Evolutionary conservation across 192 early-diverging fungal species (phyloP).

Genomic region (Podochytrium sp.): DNA sequence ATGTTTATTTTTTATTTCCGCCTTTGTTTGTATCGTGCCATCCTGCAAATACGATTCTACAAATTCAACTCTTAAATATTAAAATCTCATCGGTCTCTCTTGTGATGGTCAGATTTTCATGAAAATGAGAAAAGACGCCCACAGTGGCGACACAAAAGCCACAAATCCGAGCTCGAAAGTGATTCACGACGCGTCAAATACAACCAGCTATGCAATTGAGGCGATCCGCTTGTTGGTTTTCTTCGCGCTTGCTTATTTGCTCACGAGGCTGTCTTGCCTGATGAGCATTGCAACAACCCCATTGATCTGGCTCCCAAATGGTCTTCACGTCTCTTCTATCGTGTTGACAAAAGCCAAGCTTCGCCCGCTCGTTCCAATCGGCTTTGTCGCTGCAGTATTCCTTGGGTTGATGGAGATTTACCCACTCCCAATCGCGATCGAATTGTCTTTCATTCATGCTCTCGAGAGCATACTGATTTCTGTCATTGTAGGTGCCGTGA

Average conservation of each 20-base stretch:
- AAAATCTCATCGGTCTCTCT: too few species aligned
- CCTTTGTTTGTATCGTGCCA: too few species aligned
- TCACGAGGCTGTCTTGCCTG: neutral
- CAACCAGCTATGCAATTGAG: neutral
- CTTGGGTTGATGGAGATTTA: neutral
- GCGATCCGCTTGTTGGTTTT: neutral
- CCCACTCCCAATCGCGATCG: neutral
- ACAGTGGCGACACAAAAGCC: too few species aligned
- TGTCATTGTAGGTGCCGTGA: neutral
- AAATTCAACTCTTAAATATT: too few species aligned
- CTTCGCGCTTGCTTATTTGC: neutral
- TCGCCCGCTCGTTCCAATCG: neutral
- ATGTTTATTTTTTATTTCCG: neutral
- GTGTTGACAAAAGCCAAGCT: neutral
- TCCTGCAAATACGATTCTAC: too few species aligned
- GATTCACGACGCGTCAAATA: too few species aligned
- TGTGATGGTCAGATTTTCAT: too few species aligned
- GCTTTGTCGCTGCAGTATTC: neutral
- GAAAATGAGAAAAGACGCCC: too few species aligned
- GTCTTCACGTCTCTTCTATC: slow-evolving; percentile 7
- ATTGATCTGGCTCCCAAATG: slow-evolving; percentile 8
- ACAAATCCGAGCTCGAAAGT: too few species aligned
- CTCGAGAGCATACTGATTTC: neutral
- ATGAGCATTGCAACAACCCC: neutral
- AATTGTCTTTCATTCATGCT: slow-evolving; percentile 5